These are phyloP conservation scores for Jatropha podagrica DNA, from an alignment of 441 rosid species.

Conservation along the genomic window DNA sequence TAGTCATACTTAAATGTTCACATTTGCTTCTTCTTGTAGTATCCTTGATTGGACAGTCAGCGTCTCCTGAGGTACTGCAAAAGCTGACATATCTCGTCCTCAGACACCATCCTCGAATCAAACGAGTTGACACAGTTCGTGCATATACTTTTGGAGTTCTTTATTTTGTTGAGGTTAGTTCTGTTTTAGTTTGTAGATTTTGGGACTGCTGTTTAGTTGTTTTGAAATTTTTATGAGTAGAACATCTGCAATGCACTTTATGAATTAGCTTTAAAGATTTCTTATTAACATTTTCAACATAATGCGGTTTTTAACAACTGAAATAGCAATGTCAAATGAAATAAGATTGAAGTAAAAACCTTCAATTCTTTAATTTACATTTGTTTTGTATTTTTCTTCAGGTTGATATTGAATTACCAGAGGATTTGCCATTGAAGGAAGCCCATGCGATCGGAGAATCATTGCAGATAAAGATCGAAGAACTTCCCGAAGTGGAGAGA, in stretches of 20 bases:
- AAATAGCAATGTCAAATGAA: too few species aligned
- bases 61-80: constrained; percentile 72
- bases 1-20: not conserved
- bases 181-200: too few species aligned
- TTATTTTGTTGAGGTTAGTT: constrained; percentile 75
- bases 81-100: constrained; percentile 67
- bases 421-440: constrained; percentile 66
- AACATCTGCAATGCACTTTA: too few species aligned
- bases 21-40: constrained; percentile 36
- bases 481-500: constrained; percentile 78
- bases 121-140: constrained; percentile 68
- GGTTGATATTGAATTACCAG: constrained; percentile 89
- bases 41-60: constrained; percentile 71
- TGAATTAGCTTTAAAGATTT: too few species aligned
- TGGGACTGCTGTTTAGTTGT: too few species aligned
- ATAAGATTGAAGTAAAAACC: too few species aligned
- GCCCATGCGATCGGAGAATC: constrained; percentile 80
- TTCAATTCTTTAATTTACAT: not conserved
- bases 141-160: constrained; percentile 85
- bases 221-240: too few species aligned
- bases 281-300: too few species aligned
- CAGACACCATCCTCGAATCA: constrained; percentile 50
- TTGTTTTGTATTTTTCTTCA: constrained; percentile 17
- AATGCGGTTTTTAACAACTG: too few species aligned
- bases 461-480: constrained; percentile 76